Percentiles rank a stretch among this genome's conserved stretches.
Conservation (phyloP, 129 eudicot genomes). For the Helianthus annuus region HanXRQr2.0-SUNRISE NC_035441.2:164348315-164348814, state of each 20-base stretch:
- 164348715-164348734: conserved; percentile 28
- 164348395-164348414: too few relatives aligned
- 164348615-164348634: conserved; percentile 19
- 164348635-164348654: conserved; percentile 29
- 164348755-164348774: conserved; percentile 23
- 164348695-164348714: conserved; percentile 13
- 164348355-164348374: too few relatives aligned
- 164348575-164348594: conserved; percentile 26
- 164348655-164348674: conserved; percentile 32
- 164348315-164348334: too few relatives aligned
- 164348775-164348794: conserved; percentile 1
- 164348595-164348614: conserved; percentile 19
- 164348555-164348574: conserved; percentile 20
- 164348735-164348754: conserved; percentile 28
- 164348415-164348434: too few relatives aligned
- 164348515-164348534: too few relatives aligned
- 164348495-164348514: too few relatives aligned
- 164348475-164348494: too few relatives aligned
- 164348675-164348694: conserved; percentile 19
- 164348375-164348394: too few relatives aligned
- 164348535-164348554: too few relatives aligned
- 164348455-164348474: too few relatives aligned
- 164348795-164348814: neutral
- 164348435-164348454: too few relatives aligned
- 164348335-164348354: too few relatives aligned